Percentiles rank a stretch among this genome's conserved stretches.
phyloP scores from a whole-genome alignment of 257 asterid genomes.

The Fraxinus excelsior region DNA sequence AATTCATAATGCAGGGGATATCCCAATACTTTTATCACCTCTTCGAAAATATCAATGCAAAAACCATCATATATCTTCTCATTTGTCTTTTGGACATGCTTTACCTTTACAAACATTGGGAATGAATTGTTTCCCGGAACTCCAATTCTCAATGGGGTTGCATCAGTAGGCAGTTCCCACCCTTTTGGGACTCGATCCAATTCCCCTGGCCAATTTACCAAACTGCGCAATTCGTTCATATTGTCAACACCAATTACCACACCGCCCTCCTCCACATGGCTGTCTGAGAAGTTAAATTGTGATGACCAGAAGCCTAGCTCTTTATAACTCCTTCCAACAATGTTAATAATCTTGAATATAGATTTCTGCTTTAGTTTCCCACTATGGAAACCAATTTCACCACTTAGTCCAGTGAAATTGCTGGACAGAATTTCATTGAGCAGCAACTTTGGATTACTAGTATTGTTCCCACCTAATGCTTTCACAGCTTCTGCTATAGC shows the following conservation, averaged over 20 bases:
- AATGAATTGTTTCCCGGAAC: slow-evolving; percentile 34
- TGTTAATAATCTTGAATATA: slow-evolving; percentile 34
- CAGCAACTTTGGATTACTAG: slow-evolving; percentile 19
- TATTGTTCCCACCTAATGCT: slow-evolving; percentile 6
- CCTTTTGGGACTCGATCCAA: slow-evolving; percentile 43
- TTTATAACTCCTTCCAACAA: slow-evolving; percentile 39
- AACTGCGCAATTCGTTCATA: not conserved
- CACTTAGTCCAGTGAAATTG: slow-evolving; percentile 45
- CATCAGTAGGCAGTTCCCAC: slow-evolving; percentile 44
- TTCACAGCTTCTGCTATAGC: slow-evolving; percentile 26
- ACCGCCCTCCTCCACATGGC: not conserved
- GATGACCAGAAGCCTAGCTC: slow-evolving; percentile 46
- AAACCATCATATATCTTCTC: slow-evolving; percentile 26
- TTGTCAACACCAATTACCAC: not conserved
- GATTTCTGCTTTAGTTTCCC: slow-evolving; percentile 24
- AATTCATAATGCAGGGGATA: slow-evolving; percentile 35
- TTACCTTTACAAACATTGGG: slow-evolving; percentile 35
- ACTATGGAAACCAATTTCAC: slow-evolving; percentile 26
- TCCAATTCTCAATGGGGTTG: slow-evolving; percentile 40
- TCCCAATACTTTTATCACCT: slow-evolving; percentile 25
- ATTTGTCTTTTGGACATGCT: not conserved
- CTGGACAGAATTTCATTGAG: slow-evolving; percentile 26
- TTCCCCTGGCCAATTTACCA: slow-evolving; percentile 48
- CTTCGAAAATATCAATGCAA: slow-evolving; percentile 39
- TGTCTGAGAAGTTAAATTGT: slow-evolving; percentile 25